These are phyloP conservation scores for Scheffersomyces stipitis DNA, from an alignment of 805 yeast genomes.

Conservation along the genomic window DNA sequence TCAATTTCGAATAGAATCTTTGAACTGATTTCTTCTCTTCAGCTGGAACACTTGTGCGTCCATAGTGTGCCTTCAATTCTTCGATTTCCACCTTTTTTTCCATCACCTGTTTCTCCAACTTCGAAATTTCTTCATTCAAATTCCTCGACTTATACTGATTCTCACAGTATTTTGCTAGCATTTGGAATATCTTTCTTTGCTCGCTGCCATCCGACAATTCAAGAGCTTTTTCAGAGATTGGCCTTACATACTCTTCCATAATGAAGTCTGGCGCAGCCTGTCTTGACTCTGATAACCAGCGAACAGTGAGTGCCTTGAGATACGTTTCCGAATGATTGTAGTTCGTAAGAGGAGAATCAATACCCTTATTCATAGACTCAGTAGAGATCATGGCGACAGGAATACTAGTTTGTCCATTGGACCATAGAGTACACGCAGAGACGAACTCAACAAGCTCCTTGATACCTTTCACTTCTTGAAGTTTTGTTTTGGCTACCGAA, in stretches of 20 bases:
- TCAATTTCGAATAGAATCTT: slow-evolving; percentile 49
- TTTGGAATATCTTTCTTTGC: slow-evolving; percentile 50
- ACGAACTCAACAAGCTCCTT: slow-evolving; percentile 38
- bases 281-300: slow-evolving; percentile 72
- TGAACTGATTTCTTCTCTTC: slow-evolving; percentile 54
- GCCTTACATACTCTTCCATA: slow-evolving; percentile 54
- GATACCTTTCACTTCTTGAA: slow-evolving; percentile 9
- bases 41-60: slow-evolving; percentile 38
- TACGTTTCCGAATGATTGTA: slow-evolving; percentile 20
- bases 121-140: slow-evolving; percentile 44
- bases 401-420: slow-evolving; percentile 50
- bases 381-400: slow-evolving; percentile 62
- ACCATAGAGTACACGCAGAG: slow-evolving; percentile 67
- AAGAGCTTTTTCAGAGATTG: slow-evolving; percentile 28
- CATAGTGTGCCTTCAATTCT: slow-evolving; percentile 46
- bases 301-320: slow-evolving; percentile 48
- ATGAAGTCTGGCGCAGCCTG: slow-evolving; percentile 64
- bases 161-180: slow-evolving; percentile 74
- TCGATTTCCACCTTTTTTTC: slow-evolving; percentile 48
- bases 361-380: slow-evolving; percentile 17
- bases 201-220: slow-evolving; percentile 16
- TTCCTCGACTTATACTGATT: slow-evolving; percentile 51
- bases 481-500: slow-evolving; percentile 27
- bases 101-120: slow-evolving; percentile 37
- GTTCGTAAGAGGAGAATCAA: slow-evolving; percentile 12